These are phyloP conservation scores for Medicago lupulina DNA, from an alignment of 306 rosid genomes.

Conservation along the genomic window DNA sequence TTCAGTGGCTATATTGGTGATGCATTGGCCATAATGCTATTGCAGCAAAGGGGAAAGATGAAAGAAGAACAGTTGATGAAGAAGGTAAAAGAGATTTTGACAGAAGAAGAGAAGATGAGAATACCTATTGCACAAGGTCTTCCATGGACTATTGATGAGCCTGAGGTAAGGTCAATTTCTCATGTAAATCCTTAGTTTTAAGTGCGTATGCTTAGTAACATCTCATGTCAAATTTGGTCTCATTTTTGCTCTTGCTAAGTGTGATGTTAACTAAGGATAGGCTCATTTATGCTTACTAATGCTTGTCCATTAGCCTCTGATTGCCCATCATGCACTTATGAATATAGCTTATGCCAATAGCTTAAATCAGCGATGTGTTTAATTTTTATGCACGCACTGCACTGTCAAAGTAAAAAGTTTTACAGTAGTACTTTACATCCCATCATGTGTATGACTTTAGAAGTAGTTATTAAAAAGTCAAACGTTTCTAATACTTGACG, in stretches of 20 bases:
- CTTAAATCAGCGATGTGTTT: too few species aligned
- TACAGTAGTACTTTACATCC: too few species aligned
- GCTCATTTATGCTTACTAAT: neutral
- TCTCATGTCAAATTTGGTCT: neutral
- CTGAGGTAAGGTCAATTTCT: slow-evolving; percentile 67
- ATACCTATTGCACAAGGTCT: slow-evolving; percentile 94
- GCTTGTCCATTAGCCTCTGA: too few species aligned
- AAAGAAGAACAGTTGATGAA: slow-evolving; percentile 84
- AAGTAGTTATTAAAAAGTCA: too few species aligned
- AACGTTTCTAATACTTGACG: too few species aligned
- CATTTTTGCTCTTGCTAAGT: neutral
- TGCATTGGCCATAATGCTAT: slow-evolving; percentile 32
- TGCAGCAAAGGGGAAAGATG: slow-evolving; percentile 86
- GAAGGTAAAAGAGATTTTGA: slow-evolving; percentile 69
- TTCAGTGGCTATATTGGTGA: slow-evolving; percentile 34
- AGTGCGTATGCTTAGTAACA: neutral
- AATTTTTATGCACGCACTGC: too few species aligned
- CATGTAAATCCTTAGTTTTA: neutral
- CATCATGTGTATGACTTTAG: too few species aligned
- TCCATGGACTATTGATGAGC: slow-evolving; percentile 97
- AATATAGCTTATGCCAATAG: too few species aligned
- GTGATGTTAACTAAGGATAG: neutral
- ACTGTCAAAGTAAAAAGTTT: too few species aligned
- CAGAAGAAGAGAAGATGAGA: slow-evolving; percentile 77
- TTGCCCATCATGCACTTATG: too few species aligned